Evolutionary conservation across 306 rosid genomes (phyloP).

Genomic region (Medicago ruthenica): DNA sequence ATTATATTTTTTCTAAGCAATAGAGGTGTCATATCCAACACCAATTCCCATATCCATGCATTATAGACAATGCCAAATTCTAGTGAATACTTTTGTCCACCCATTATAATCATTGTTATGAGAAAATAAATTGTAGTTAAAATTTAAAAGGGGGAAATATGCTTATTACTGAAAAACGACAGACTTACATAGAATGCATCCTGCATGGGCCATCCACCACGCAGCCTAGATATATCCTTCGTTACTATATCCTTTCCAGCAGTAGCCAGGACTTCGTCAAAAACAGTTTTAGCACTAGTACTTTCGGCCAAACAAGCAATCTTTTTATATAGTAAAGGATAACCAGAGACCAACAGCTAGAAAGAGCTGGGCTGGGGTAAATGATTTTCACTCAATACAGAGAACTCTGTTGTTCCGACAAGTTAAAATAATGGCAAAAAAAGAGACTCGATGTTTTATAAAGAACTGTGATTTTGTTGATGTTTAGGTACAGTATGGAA

Average conservation of each 20-base stretch:
- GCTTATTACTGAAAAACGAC: conserved; percentile 30
- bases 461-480: conserved; percentile 3
- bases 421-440: conserved; percentile 19
- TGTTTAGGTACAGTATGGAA: background rate
- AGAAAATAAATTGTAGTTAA: conserved; percentile 21
- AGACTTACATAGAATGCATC: conserved; percentile 92
- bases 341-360: conserved; percentile 33
- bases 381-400: background rate
- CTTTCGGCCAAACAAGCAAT: conserved; percentile 91
- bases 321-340: conserved; percentile 74
- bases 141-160: conserved; percentile 5
- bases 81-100: background rate
- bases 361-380: background rate
- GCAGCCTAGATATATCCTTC: conserved; percentile 89
- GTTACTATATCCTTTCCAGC: conserved; percentile 92
- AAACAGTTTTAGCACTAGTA: conserved; percentile 80
- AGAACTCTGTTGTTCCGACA: background rate
- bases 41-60: background rate
- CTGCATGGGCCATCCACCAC: conserved; percentile 99
- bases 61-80: background rate
- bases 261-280: conserved; percentile 83
- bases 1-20: background rate
- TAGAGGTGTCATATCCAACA: background rate
- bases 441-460: background rate
- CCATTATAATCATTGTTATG: background rate